Base-by-base conservation (phyloP, 2,329 filamentous ascomycete species). In the Hypoxylon sp. region DNA sequence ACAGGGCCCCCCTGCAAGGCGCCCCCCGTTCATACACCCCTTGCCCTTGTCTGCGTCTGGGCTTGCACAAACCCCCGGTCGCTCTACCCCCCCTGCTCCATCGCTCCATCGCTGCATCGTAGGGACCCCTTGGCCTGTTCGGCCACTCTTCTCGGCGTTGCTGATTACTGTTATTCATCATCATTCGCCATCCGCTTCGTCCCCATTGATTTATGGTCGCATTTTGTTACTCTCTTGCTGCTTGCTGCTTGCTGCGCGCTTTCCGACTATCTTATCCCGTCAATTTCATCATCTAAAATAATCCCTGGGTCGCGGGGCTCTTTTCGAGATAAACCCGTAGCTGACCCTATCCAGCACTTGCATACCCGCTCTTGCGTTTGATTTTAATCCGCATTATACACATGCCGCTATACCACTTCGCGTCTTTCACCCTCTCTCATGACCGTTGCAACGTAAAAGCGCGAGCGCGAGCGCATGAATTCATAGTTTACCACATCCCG, bases 291-390 rank as follows among this genome's bases (percentile, higher is more conserved):
- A 47, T 58, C 61, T 47, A 53, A 47, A 39, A 56, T 63, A 27
- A 63, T 47, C 57, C 57, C 63, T 63, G 43, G 67, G n/a, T 62
- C 62, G 61, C 63, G 63, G 63, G 66, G 61, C 66, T 58, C 39
- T 58, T 51, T 52, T 63, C 53, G 52, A 63, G 66, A 69, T 69
- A 69, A 66, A 66, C 66, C 66, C 56, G 63, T 66, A 69, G 66
- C 66, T 68, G 63, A 48, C 61, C 60, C 51, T 68, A 68, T 64
- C 53, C 69, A 71, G 64, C 65, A 73, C 70, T 73, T 73, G 70
- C 70, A 73, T 71, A 73, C 68, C 70, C 70, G 70, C 69, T 68
- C 69, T 62, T 73, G 70, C 70, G 70, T 71, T 73, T 59, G 64
- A 61, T 50, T 67, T 63, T 64, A 69, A 64, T 64, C 61, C 65